Evolutionary conservation across 1,284 basidiomycete genomes (phyloP), one percentile per base, ranked within the genome.

Genomic region (Irpex sp.): DNA sequence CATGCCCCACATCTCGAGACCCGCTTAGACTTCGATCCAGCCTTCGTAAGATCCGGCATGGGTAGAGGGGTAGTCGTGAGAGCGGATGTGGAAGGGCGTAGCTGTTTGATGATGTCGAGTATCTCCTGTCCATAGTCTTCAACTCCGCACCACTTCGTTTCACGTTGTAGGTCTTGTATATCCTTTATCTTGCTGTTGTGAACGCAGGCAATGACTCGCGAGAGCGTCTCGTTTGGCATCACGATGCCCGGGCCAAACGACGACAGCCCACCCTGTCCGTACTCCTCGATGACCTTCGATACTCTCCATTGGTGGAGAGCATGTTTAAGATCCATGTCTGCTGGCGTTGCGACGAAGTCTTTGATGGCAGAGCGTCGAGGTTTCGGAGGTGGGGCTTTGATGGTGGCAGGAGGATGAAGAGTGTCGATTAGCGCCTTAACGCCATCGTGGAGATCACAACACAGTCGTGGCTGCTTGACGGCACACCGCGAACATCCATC

Each of bases 161-260:
- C n/a, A n/a, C n/a, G n/a, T n/a, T n/a, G n/a, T n/a, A n/a, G n/a
- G n/a, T n/a, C n/a, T n/a, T n/a, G n/a, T n/a, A n/a, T n/a, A n/a
- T n/a, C n/a, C n/a, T n/a, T n/a, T n/a, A n/a, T n/a, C n/a, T n/a
- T n/a, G n/a, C n/a, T n/a, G n/a, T n/a, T n/a, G n/a, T n/a, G n/a
- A n/a, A n/a, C n/a, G n/a, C n/a, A n/a, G n/a, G n/a, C n/a, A n/a
- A n/a, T n/a, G n/a, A n/a, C n/a, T n/a, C n/a, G n/a, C n/a, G n/a
- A n/a, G n/a, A n/a, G n/a, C n/a, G n/a, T n/a, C n/a, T n/a, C 18
- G 60, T 69, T 55, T 14, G 68, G 48, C 63, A 75, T 66, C 21
- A 74, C 36, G 35, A 49, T 36, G 23, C 7, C 61, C 47, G 12
- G 21, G 14, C 21, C 66, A 53, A 58, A 39, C n/a, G 1, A 59